phyloP scores from a whole-genome alignment of 352 stramenopile genomes.

The Blastocystis sp. region DNA sequence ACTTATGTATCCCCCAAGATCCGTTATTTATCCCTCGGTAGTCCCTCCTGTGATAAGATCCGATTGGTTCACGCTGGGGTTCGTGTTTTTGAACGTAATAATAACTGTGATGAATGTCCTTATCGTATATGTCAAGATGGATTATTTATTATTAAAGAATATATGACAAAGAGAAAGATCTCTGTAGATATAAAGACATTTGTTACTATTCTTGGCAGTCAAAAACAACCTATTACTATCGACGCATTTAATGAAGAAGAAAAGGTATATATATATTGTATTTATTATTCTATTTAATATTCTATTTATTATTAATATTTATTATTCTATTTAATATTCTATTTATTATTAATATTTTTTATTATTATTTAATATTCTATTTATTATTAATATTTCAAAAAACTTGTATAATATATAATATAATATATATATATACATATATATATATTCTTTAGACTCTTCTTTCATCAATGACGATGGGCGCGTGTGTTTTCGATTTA shows the following conservation, averaged over 20 bases:
- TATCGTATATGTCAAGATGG: conserved; percentile 69
- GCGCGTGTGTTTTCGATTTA: conserved; percentile 26
- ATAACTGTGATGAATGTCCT: conserved; percentile 50
- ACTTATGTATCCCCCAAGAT: conserved; percentile 42
- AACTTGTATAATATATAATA: no score
- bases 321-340: no score
- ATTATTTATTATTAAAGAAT: conserved; percentile 58
- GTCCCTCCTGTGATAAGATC: conserved; percentile 4
- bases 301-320: no score
- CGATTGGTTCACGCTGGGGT: conserved; percentile 68
- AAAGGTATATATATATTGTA: no score
- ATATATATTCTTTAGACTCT: no score
- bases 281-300: no score
- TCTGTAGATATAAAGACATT: conserved; percentile 7
- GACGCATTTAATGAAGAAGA: conserved; percentile 6
- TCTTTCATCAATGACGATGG: background rate
- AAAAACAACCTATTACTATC: conserved; percentile 7
- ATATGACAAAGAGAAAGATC: conserved; percentile 59
- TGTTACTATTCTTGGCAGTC: conserved; percentile 5
- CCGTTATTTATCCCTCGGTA: conserved; percentile 3
- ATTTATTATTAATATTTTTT: no score
- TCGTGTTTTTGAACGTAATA: conserved; percentile 70
- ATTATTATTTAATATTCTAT: no score
- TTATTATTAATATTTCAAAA: no score
- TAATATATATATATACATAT: no score